phyloP scores from a whole-genome alignment of 2,329 filamentous ascomycete species.

The Fulvia fulva region DNA sequence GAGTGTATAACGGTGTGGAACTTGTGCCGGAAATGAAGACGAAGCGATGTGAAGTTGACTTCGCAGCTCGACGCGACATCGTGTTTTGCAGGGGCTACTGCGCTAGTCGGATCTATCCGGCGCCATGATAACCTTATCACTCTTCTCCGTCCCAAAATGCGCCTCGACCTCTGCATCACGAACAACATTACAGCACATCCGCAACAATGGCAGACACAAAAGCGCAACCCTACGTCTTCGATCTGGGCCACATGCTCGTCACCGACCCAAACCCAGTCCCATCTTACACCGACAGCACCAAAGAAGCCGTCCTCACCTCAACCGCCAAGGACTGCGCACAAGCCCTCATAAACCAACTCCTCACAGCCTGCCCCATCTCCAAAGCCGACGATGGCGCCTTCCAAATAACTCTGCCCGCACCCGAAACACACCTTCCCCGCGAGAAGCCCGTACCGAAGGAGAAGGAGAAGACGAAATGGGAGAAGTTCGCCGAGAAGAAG shows the following conservation, averaged over 20 bases:
- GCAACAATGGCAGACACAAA: conserved; percentile 45
- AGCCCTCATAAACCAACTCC: conserved; percentile 87
- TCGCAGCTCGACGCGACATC: background rate
- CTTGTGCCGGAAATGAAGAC: too few species aligned
- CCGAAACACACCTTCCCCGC: conserved; percentile 70
- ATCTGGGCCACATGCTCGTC: conserved; percentile 80
- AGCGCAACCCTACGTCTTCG: conserved; percentile 86
- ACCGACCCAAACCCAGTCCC: conserved; percentile 81
- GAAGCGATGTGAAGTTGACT: too few species aligned
- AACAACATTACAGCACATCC: background rate
- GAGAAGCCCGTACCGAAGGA: conserved; percentile 85
- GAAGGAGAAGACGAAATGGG: conserved; percentile 88
- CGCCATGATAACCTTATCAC: conserved; percentile 1
- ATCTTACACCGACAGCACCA: conserved; percentile 41
- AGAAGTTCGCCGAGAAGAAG: conserved; percentile 93
- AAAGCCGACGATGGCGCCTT: conserved; percentile 62
- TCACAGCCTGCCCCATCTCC: conserved; percentile 78
- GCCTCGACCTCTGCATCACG: background rate
- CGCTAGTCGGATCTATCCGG: background rate
- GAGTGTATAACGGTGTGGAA: too few species aligned
- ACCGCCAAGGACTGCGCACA: conserved; percentile 87
- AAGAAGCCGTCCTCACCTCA: conserved; percentile 64
- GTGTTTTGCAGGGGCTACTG: background rate
- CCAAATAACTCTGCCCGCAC: conserved; percentile 69
- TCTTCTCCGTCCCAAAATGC: background rate